These are phyloP conservation scores for Elasticomyces elasticus DNA, from an alignment of 495 filamentous ascomycete genomes.

Conservation along the genomic window DNA sequence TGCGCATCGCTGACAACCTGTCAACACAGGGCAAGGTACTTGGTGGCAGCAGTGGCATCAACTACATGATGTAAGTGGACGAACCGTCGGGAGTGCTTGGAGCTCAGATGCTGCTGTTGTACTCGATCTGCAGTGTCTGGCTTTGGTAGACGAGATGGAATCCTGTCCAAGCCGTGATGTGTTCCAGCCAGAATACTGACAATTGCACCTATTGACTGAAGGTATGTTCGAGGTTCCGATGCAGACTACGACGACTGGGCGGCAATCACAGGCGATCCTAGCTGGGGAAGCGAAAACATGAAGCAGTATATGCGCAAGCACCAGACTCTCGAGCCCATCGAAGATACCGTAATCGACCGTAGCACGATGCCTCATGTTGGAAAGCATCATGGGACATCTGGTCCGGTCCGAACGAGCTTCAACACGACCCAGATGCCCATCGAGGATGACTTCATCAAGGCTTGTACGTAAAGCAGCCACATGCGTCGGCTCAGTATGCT, in stretches of 20 bases:
- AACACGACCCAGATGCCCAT: constrained; percentile 8
- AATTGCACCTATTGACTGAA: background rate
- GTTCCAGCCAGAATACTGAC: too few relatives aligned
- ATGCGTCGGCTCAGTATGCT: too few relatives aligned
- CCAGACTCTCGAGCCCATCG: constrained; percentile 19
- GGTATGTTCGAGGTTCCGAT: constrained; percentile 33
- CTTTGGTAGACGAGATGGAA: too few relatives aligned
- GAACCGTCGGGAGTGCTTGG: too few relatives aligned
- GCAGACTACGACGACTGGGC: constrained; percentile 51
- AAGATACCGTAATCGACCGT: constrained; percentile 1
- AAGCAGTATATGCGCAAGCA: constrained; percentile 26
- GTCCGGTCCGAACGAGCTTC: constrained; percentile 24
- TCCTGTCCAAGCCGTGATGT: too few relatives aligned
- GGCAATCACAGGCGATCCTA: constrained; percentile 30
- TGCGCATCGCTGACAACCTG: too few relatives aligned
- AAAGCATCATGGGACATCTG: constrained; percentile 18
- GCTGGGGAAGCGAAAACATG: constrained; percentile 50
- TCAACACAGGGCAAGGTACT: constrained; percentile 39
- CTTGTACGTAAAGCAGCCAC: too few relatives aligned
- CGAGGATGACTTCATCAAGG: constrained; percentile 13
- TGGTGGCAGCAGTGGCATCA: constrained; percentile 38
- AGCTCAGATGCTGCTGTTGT: too few relatives aligned
- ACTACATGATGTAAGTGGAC: constrained; percentile 33
- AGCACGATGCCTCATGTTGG: constrained; percentile 21
- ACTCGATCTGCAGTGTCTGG: constrained; percentile 33